phyloP scores from a whole-genome alignment of 2,329 filamentous ascomycete genomes.

The Hypoxylon sp. region DNA sequence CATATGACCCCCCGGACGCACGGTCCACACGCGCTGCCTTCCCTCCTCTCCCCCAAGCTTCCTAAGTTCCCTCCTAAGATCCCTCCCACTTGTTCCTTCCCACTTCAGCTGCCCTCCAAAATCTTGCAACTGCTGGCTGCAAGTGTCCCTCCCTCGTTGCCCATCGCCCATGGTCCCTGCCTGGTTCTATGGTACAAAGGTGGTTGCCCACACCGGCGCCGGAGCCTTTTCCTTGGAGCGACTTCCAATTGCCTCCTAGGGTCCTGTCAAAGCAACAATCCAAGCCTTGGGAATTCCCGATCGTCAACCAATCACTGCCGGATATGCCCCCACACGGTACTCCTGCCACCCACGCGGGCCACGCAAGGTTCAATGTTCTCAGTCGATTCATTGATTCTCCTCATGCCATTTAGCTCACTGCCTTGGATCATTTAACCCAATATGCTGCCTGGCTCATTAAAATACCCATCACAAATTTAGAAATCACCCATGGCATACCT shows the following conservation, averaged over 20 bases:
- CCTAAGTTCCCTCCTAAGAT: not conserved
- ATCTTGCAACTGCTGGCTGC: constrained; percentile 4
- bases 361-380: constrained; percentile 30
- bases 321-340: constrained; percentile 34
- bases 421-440: constrained; percentile 12
- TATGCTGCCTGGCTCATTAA: constrained; percentile 7
- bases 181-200: not conserved
- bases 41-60: constrained; percentile 8
- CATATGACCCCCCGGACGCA: constrained; percentile 44
- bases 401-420: constrained; percentile 15
- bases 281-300: constrained; percentile 23
- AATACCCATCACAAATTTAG: constrained; percentile 1
- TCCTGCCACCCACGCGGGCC: constrained; percentile 32
- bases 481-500: constrained; percentile 2
- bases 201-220: constrained; percentile 6
- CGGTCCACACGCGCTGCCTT: constrained; percentile 32
- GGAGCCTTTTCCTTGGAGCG: constrained; percentile 11
- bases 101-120: constrained; percentile 8
- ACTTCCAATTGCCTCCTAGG: constrained; percentile 4
- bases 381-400: constrained; percentile 1
- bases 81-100: not conserved
- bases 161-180: constrained; percentile 3
- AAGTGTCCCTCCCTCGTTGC: constrained; percentile 1
- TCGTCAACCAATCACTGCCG: constrained; percentile 31
- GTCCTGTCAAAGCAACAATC: constrained; percentile 28